Conservation (phyloP, 1,139 yeast genomes). For the Kazachstania sp. region DNA sequence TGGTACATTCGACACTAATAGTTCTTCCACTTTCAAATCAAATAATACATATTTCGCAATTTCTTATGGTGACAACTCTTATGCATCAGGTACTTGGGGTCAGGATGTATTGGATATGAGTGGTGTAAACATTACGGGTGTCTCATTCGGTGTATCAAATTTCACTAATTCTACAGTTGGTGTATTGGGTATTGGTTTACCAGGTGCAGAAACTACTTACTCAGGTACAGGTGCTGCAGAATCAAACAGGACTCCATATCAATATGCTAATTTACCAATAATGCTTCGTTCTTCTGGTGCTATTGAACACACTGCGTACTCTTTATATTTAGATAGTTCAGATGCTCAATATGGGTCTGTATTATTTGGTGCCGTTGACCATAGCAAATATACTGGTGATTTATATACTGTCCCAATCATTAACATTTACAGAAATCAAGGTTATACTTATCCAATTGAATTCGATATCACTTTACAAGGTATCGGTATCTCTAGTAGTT, state of each 20-base stretch:
- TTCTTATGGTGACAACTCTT: constrained; percentile 50
- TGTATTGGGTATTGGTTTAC: constrained; percentile 55
- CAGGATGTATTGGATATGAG: constrained; percentile 37
- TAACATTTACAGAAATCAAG: constrained; percentile 33
- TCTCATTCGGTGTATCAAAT: constrained; percentile 53
- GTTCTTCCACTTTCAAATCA: constrained; percentile 39
- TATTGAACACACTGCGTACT: constrained; percentile 47
- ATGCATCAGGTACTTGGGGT: constrained; percentile 57
- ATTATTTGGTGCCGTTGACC: constrained; percentile 53
- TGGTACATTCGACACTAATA: constrained; percentile 39
- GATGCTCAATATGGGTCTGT: constrained; percentile 38
- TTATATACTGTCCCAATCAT: constrained; percentile 37
- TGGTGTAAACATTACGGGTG: constrained; percentile 35
- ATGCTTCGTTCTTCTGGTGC: constrained; percentile 45
- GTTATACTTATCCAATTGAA: constrained; percentile 32
- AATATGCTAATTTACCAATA: constrained; percentile 43
- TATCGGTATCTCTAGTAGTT: constrained; percentile 29
- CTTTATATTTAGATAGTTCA: constrained; percentile 40
- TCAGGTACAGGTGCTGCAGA: constrained; percentile 16
- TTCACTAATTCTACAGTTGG: constrained; percentile 46
- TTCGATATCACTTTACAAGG: constrained; percentile 40
- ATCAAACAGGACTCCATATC: constrained; percentile 7
- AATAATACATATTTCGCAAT: constrained; percentile 43
- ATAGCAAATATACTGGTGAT: constrained; percentile 34
- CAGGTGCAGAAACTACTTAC: constrained; percentile 42